Evolutionary conservation across 805 yeast genomes (phyloP), one percentile per base, ranked within the genome.

Genomic region (Candida easanensis): DNA sequence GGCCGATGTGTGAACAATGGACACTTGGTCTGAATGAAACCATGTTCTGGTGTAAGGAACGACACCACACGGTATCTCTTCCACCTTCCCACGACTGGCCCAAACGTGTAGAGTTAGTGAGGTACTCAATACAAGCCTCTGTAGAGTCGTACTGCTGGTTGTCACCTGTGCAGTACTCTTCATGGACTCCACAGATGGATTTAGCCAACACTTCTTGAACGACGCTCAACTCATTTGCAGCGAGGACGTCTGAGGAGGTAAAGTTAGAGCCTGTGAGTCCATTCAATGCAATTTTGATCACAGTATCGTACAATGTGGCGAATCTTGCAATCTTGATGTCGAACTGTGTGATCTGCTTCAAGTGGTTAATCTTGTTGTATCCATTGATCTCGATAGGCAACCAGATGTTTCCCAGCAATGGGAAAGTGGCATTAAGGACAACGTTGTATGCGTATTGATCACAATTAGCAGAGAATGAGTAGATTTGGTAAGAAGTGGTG

Each of bases 1-100:
- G 57, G 8, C 60, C 61, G 39, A 54, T 41, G 27, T 57, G 60
- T n/a, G 53, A 41, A 47, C 60, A 56, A 38, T 57, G 60, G 18
- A 57, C 58, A 5, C 22, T 3, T 7, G 60, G 58, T 41, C 60
- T 43, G 38, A 46, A 52, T 9, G 49, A 41, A 26, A 54, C 40
- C 59, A 54, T 57, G 17, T 48, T 48, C 45, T 54, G 61, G 36
- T 56, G 58, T 8, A 52, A 19, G 15, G 53, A 51, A 34, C 61
- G 45, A 28, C 59, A 57, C 32, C 48, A 56, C 14, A 57, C 33
- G 5, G 58, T 52, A 30, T 57, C 39, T 43, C 53, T 50, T 19
- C 58, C 59, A 41, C 61, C 61, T 44, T 57, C 60, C 45, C 38
- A 44, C 32, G 50, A 44, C 25, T 35, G 23, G 16, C 61, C 61